Base-by-base conservation (phyloP, 2,329 filamentous ascomycete genomes). In the Talaromyces islandicus region DNA sequence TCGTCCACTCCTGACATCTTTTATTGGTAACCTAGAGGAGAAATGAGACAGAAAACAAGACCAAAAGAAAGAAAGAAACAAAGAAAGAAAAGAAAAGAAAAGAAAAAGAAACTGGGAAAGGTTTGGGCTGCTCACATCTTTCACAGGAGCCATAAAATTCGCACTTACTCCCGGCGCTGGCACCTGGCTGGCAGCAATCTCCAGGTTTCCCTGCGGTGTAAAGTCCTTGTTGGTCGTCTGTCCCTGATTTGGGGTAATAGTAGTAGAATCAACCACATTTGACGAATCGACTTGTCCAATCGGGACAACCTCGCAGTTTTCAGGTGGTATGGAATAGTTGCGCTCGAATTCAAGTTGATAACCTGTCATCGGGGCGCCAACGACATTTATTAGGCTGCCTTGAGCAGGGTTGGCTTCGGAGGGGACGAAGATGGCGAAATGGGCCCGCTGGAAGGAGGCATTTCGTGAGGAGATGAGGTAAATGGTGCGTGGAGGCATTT, bases 81-180 rank as follows among this genome's bases (percentile, higher is more conserved):
- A 27, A 27, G 25, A 27, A 27, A 27, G 6, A 27, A 6, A 27
- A 27, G 6, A 27, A 27, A 27, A 27, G 25, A 27, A 27, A 27
- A 27, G 25, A 27, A 27, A 27, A 27, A 6, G 6, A 27, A 27
- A 27, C 3, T 6, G 9, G 7, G 17, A 2, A 38, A n/a, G 0
- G 2, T n/a, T 38, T 38, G 3, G 60, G 25, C 25, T 27, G 25
- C 62, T 59, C 59, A 74, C 71, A 64, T 71, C 68, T 24, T 72
- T 73, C 2, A 74, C 70, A 3, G 72, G 71, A 2, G 70, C 71
- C 59, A 71, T 62, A 38, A 73, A 74, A 46, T 73, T 71, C 54
- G 71, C 57, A 56, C 68, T 72, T n/a, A 69, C 65, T 6, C 68
- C 50, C 2, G 71, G 70, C 2, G 71, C 64, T 2, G 65, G 66